phyloP scores from a whole-genome alignment of 1,284 basidiomycete species.

The Melampsora larici-populina region DNA sequence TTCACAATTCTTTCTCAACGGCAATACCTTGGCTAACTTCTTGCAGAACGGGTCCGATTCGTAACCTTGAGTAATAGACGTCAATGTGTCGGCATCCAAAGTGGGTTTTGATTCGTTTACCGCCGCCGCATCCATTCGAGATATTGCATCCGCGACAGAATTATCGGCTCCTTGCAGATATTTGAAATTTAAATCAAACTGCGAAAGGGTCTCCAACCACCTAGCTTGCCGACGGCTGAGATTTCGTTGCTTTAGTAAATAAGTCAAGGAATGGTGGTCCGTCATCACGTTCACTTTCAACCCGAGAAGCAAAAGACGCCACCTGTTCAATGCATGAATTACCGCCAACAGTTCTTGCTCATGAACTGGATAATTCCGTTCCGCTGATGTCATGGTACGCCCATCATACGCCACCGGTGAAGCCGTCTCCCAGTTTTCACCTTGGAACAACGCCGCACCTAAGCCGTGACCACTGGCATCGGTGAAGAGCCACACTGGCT shows the following conservation, averaged over 20 bases:
- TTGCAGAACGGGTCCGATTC: background rate
- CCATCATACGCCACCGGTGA: no score
- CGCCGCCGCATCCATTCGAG: background rate
- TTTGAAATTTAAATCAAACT: slow-evolving; percentile 4
- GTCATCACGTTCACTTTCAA: no score
- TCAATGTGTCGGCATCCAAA: background rate
- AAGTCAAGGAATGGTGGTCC: no score
- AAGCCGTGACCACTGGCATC: slow-evolving; percentile 35
- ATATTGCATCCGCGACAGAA: slow-evolving; percentile 2
- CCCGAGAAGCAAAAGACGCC: no score
- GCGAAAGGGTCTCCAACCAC: no score
- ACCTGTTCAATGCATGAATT: slow-evolving; percentile 4
- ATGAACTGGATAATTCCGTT: no score
- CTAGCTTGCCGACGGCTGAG: no score
- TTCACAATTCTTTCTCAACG: background rate
- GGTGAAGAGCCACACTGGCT: slow-evolving; percentile 17
- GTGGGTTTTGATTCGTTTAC: no score
- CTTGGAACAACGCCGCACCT: no score
- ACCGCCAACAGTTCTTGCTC: no score
- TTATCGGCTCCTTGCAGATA: background rate
- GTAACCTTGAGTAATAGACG: slow-evolving; percentile 2
- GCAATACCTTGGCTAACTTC: background rate
- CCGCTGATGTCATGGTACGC: background rate
- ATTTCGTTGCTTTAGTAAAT: no score
- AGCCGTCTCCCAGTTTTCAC: no score